phyloP scores from a whole-genome alignment of 169 alveolate species.

The Plasmodium gonderi region DNA sequence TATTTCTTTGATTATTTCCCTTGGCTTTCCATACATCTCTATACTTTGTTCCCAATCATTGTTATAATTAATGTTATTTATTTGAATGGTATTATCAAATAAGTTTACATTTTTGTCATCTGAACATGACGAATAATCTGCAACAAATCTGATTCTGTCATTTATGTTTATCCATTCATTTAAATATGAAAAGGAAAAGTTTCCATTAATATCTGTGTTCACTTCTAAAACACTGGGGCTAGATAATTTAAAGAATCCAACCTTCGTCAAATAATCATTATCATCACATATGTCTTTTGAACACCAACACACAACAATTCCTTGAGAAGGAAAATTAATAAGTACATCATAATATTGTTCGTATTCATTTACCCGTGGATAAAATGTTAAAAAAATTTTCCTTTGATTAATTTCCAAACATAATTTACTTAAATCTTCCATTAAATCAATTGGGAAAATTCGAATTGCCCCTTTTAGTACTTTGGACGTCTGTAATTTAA shows the following conservation, averaged over 20 bases:
- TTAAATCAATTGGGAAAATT: conserved; percentile 64
- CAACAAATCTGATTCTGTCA: conserved; percentile 63
- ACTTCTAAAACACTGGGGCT: conserved; percentile 52
- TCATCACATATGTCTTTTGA: conserved; percentile 27
- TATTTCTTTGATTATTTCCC: conserved; percentile 29
- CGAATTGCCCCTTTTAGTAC: conserved; percentile 25
- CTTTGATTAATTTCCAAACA: conserved; percentile 57
- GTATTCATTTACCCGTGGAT: conserved; percentile 12
- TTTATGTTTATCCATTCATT: conserved; percentile 42
- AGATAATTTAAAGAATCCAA: conserved; percentile 40
- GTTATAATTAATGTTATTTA: conserved; percentile 9
- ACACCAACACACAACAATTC: conserved; percentile 62
- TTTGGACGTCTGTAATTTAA: conserved; percentile 57
- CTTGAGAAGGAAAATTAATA: conserved; percentile 52
- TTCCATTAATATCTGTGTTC: conserved; percentile 32
- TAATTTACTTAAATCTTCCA: conserved; percentile 39
- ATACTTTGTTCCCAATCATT: conserved; percentile 31
- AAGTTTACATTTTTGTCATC: neutral
- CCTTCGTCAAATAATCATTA: conserved; percentile 59
- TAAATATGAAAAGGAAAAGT: conserved; percentile 35
- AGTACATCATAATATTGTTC: conserved; percentile 27
- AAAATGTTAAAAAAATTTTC: neutral
- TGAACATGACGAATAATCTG: neutral
- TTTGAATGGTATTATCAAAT: conserved; percentile 15
- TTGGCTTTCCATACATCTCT: conserved; percentile 62